A percentile compares a stretch with the other conserved stretches of the same genome.
These are phyloP conservation scores for Curvularia sp. DNA, from an alignment of 2,329 filamentous ascomycete genomes.

Conservation along the genomic window DNA sequence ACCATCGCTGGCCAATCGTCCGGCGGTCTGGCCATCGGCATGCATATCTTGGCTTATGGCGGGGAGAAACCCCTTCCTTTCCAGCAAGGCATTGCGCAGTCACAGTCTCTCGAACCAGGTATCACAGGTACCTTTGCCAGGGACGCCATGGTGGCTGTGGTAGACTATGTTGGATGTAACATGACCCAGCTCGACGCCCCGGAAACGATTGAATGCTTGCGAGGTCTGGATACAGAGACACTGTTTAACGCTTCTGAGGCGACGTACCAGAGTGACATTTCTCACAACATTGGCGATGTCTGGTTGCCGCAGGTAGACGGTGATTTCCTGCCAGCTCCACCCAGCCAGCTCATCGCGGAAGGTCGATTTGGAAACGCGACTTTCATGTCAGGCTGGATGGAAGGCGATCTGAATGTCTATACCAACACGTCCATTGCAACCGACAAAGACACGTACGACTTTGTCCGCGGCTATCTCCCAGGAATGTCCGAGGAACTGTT, in stretches of 20 bases:
- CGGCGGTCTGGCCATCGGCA: constrained; percentile 41
- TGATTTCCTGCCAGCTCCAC: constrained; percentile 58
- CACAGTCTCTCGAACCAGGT: constrained; percentile 60
- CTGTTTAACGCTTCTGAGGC: constrained; percentile 56
- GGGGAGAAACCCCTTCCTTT: constrained; percentile 41
- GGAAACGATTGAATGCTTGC: constrained; percentile 58
- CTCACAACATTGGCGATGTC: constrained; percentile 56
- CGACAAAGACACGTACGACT: constrained; percentile 50
- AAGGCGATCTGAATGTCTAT: constrained; percentile 57
- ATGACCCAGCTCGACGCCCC: constrained; percentile 49
- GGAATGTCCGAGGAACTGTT: constrained; percentile 41
- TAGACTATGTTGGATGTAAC: constrained; percentile 56
- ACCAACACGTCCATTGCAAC: constrained; percentile 53
- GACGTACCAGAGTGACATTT: constrained; percentile 52
- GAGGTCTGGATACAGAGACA: constrained; percentile 52
- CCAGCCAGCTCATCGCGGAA: constrained; percentile 52
- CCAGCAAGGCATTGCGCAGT: constrained; percentile 51
- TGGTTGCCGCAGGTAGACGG: constrained; percentile 61
- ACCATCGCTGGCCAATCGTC: constrained; percentile 53
- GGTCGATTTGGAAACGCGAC: constrained; percentile 55
- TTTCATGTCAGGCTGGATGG: constrained; percentile 55
- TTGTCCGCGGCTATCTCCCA: constrained; percentile 53
- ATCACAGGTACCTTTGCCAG: constrained; percentile 57
- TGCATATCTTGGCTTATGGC: constrained; percentile 48
- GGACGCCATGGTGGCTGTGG: constrained; percentile 56